These are phyloP conservation scores for Paracoccidioides brasiliensis DNA, from an alignment of 2,329 filamentous ascomycete species.

Conservation along the genomic window DNA sequence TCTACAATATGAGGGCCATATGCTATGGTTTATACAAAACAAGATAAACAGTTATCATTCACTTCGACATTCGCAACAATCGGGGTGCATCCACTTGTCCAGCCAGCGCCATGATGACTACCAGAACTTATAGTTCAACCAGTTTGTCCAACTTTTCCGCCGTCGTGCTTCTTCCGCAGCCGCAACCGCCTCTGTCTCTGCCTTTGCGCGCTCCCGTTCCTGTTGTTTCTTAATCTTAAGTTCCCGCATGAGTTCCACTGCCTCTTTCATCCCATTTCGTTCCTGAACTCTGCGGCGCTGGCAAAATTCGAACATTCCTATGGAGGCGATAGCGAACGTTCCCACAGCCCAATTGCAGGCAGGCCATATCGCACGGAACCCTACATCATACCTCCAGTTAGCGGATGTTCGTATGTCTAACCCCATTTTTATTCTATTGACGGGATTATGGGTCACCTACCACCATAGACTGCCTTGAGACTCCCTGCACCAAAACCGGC, in stretches of 20 bases:
- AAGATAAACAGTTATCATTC: not conserved
- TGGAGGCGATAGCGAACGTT: slow-evolving; percentile 55
- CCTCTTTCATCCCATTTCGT: slow-evolving; percentile 68
- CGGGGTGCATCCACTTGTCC: not conserved
- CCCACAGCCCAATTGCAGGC: slow-evolving; percentile 79
- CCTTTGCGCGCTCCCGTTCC: slow-evolving; percentile 31
- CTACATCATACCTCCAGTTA: slow-evolving; percentile 13
- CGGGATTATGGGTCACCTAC: slow-evolving; percentile 34
- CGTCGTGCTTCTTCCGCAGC: slow-evolving; percentile 27
- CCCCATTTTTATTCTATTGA: not conserved
- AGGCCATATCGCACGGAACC: slow-evolving; percentile 45
- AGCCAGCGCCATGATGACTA: slow-evolving; percentile 14
- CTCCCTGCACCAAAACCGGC: slow-evolving; percentile 64
- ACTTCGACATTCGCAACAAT: not conserved
- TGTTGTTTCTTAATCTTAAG: slow-evolving; percentile 54
- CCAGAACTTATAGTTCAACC: slow-evolving; percentile 36
- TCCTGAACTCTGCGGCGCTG: slow-evolving; percentile 61
- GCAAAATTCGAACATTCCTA: slow-evolving; percentile 72
- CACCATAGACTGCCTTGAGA: slow-evolving; percentile 59
- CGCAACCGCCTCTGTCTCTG: slow-evolving; percentile 23
- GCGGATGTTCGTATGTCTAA: not conserved
- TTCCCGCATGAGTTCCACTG: slow-evolving; percentile 66
- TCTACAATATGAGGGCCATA: not conserved
- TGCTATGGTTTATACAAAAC: not conserved
- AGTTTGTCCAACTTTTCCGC: slow-evolving; percentile 32